Base-by-base conservation (phyloP, 352 stramenopile species). In the Pythium pyrilobum region DNA sequence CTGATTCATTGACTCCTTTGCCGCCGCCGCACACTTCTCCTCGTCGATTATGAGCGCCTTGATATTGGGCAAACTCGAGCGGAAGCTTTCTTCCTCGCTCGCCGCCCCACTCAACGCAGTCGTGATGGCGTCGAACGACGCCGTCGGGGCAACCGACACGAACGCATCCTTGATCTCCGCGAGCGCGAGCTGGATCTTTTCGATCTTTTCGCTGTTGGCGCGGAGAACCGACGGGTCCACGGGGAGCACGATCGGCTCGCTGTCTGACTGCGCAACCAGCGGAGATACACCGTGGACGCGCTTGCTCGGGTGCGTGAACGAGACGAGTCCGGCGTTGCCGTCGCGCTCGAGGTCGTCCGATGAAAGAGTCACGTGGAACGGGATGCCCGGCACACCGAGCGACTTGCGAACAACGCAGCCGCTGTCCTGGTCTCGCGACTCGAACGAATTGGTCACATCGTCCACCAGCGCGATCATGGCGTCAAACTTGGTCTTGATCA, bases 211-310 rank as follows among this genome's bases (percentile, higher is more conserved):
- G 23, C 34, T 47, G 42, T 70, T 70, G 5, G 34, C n/a, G 23
- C 28, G 43, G 13, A 70, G 48, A 3, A 59, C 37, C 11, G 38
- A 16, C 13, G 37, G 29, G 41, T 47, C 40, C 1, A 66, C 56
- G 8, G 62, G 62, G 0, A 70, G 18, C 11, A 60, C 33, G 12
- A 69, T 38, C 15, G 50, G 15, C 2, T 59, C 48, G 9, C 27
- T 46, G 3, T 44, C 41, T 5, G 25, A 32, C 11, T 41, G 18
- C 5, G 49, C 23, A 16, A 69, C 59, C 24, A 73, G 34, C 2
- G 77, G 81, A 2, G 81, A 89, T n/a, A 91, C 36, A 11, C 81
- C 81, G 50, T 86, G 79, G 20, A 84, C 63, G 8, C 76, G 81
- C 28, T 83, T 82, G 7, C 64, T 68, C 11, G 71, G 59, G 49